These are phyloP conservation scores for Nakazawaea siamensis DNA, from an alignment of 805 yeast genomes.

Conservation along the genomic window DNA sequence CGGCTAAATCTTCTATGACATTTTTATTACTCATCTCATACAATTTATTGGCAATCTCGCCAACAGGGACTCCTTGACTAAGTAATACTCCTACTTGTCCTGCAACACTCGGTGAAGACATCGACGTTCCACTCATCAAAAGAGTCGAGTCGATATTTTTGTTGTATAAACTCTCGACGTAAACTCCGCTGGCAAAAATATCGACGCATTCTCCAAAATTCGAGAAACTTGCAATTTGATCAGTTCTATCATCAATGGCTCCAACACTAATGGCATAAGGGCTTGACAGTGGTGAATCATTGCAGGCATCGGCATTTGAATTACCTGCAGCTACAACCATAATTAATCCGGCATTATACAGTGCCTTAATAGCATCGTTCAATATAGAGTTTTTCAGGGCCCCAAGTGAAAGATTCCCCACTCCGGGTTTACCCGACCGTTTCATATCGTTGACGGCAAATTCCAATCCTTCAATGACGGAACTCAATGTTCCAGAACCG, in stretches of 20 bases:
- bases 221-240: slow-evolving; percentile 68
- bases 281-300: slow-evolving; percentile 82
- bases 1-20: slow-evolving; percentile 37
- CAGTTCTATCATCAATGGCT: slow-evolving; percentile 72
- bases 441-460: slow-evolving; percentile 55
- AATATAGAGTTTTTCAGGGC: slow-evolving; percentile 58
- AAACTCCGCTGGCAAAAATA: slow-evolving; percentile 75
- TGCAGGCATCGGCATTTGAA: slow-evolving; percentile 67
- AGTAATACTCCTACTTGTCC: slow-evolving; percentile 54
- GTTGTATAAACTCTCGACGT: slow-evolving; percentile 48
- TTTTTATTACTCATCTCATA: slow-evolving; percentile 38
- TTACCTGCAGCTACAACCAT: slow-evolving; percentile 87
- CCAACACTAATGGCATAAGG: slow-evolving; percentile 72
- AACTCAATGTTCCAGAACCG: slow-evolving; percentile 67
- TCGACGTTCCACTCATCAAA: slow-evolving; percentile 65
- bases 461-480: slow-evolving; percentile 59
- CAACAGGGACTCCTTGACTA: slow-evolving; percentile 38
- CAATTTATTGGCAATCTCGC: slow-evolving; percentile 32
- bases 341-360: slow-evolving; percentile 61
- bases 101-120: slow-evolving; percentile 72
- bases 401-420: slow-evolving; percentile 78
- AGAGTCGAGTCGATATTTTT: slow-evolving; percentile 18
- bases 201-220: slow-evolving; percentile 94
- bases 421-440: slow-evolving; percentile 33
- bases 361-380: slow-evolving; percentile 71